Evolutionary conservation across 208 protist genomes (phyloP).

Genomic region (Angomonas desouzai): DNA sequence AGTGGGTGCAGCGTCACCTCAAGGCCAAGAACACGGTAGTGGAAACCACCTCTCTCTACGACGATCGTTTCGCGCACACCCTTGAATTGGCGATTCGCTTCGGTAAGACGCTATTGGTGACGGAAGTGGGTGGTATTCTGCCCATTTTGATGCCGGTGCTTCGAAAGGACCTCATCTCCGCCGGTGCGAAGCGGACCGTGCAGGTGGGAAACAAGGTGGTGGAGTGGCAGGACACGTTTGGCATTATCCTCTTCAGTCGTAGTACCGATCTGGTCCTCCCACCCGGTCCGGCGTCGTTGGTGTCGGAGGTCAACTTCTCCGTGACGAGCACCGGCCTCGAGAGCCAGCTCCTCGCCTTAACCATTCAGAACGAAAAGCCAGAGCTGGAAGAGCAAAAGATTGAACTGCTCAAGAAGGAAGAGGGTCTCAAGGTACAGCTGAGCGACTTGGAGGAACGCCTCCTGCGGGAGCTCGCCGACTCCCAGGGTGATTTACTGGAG

Average conservation of each 20-base stretch:
- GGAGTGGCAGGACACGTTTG: constrained; percentile 96
- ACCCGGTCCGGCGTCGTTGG: constrained; percentile 82
- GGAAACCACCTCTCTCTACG: constrained; percentile 88
- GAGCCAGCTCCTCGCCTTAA: constrained; percentile 94
- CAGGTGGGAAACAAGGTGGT: constrained; percentile 96
- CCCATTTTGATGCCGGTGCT: constrained; percentile 94
- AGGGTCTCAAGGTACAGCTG: constrained; percentile 93
- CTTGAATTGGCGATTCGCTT: constrained; percentile 97
- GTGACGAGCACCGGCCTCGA: constrained; percentile 95
- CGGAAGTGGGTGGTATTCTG: constrained; percentile 93
- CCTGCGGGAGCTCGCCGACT: constrained; percentile 90
- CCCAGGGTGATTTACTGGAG: constrained; percentile 93
- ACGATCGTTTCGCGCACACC: constrained; percentile 92
- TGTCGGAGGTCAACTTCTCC: constrained; percentile 96
- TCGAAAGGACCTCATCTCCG: constrained; percentile 88
- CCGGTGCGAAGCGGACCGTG: constrained; percentile 89
- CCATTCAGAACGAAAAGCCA: constrained; percentile 95
- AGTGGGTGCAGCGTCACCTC: constrained; percentile 92
- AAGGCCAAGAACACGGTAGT: constrained; percentile 55
- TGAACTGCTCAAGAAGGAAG: constrained; percentile 94
- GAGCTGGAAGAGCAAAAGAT: constrained; percentile 94
- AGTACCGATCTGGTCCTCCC: constrained; percentile 85
- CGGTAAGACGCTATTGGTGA: constrained; percentile 97
- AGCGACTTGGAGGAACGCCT: constrained; percentile 91
- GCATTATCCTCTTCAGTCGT: constrained; percentile 92